A percentile compares a stretch with the other conserved stretches of the same genome.
Evolutionary conservation across 495 filamentous ascomycete species (phyloP).

Genomic region (Podospora pseudoanserina): DNA sequence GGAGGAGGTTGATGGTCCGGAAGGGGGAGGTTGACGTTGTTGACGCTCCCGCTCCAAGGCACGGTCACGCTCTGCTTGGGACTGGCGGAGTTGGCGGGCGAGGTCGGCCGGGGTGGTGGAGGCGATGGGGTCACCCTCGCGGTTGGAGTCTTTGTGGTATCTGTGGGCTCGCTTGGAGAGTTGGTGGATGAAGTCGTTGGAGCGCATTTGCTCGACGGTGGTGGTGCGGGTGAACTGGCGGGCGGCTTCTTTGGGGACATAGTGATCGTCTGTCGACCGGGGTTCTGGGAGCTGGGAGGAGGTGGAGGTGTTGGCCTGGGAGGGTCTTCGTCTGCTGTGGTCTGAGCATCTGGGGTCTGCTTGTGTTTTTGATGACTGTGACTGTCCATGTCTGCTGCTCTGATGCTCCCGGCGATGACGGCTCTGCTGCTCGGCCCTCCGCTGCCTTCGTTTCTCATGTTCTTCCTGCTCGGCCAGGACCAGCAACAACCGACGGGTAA

Average conservation of each 20-base stretch:
- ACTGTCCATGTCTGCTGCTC: conserved; percentile 3
- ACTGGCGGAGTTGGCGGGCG: conserved; percentile 16
- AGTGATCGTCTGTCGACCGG: conserved; percentile 27
- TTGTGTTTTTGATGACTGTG: conserved; percentile 4
- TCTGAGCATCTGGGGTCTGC: neutral
- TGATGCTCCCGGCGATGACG: neutral
- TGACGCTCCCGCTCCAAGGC: conserved; percentile 20
- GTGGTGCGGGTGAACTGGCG: conserved; percentile 48
- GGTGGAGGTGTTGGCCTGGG: conserved; percentile 14
- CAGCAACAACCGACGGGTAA: conserved; percentile 43
- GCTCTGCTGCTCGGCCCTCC: conserved; percentile 5
- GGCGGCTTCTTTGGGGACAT: conserved; percentile 48
- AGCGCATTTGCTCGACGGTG: conserved; percentile 38
- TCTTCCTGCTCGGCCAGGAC: conserved; percentile 45
- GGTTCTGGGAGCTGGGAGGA: neutral
- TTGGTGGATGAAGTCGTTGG: conserved; percentile 28
- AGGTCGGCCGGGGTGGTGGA: conserved; percentile 17
- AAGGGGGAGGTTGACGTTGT: neutral
- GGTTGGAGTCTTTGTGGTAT: conserved; percentile 18
- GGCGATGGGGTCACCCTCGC: neutral
- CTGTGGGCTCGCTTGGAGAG: conserved; percentile 36
- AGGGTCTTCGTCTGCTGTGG: neutral
- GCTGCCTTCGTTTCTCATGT: conserved; percentile 17
- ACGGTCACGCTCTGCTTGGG: conserved; percentile 23
- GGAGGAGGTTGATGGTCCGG: conserved; percentile 21